phyloP scores from a whole-genome alignment of 805 yeast genomes.

The Zygosaccharomyces gambellarensis region DNA sequence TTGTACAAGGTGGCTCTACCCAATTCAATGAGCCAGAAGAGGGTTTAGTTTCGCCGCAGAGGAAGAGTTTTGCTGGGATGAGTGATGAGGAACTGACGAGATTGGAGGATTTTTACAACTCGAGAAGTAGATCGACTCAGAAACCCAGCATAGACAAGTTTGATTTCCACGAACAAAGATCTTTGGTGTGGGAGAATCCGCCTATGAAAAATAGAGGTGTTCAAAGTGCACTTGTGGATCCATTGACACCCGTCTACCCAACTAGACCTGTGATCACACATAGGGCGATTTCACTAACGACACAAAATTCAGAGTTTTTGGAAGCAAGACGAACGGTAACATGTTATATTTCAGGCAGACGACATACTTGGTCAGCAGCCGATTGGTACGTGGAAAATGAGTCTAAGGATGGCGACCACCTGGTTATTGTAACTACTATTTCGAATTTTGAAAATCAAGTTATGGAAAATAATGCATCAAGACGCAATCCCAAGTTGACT shows the following conservation, averaged over 20 bases:
- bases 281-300: constrained; percentile 28
- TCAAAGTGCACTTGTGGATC: constrained; percentile 13
- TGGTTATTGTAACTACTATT: constrained; percentile 55
- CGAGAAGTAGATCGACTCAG: constrained; percentile 24
- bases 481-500: constrained; percentile 5
- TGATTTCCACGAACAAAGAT: constrained; percentile 31
- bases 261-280: constrained; percentile 32
- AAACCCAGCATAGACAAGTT: constrained; percentile 24
- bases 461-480: constrained; percentile 9
- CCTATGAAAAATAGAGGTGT: constrained; percentile 8
- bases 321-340: constrained; percentile 35
- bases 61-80: constrained; percentile 34
- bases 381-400: constrained; percentile 60
- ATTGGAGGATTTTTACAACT: constrained; percentile 27
- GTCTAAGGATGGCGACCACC: constrained; percentile 58
- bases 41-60: constrained; percentile 15
- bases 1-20: constrained; percentile 31
- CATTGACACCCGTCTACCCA: constrained; percentile 30
- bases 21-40: constrained; percentile 36
- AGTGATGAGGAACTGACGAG: constrained; percentile 29
- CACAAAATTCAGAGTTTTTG: constrained; percentile 18
- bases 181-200: constrained; percentile 16
- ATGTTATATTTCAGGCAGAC: constrained; percentile 60
- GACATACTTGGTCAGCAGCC: constrained; percentile 70
- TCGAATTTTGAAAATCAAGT: constrained; percentile 30